Evolutionary conservation across 2,329 filamentous ascomycete species (phyloP), one percentile per base, ranked within the genome.

Genomic region (Aphanocladium album): DNA sequence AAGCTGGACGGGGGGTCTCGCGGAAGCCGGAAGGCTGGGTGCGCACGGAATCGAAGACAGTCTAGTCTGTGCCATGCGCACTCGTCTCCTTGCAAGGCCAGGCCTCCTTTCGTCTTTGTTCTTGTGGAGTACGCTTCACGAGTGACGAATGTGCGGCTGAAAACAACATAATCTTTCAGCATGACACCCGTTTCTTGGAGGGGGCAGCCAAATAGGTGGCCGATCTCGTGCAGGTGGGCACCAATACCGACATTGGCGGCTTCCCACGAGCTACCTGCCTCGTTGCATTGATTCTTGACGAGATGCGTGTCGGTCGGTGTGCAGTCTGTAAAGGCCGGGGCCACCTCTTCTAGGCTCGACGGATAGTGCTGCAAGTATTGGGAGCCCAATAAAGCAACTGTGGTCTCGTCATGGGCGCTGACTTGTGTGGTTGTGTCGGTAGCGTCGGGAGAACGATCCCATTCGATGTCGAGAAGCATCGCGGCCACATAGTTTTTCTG

Each of bases 171-270:
- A 72, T 96, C 93, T 60, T 90, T 83, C 55, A 92, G 79, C 93
- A 98, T 98, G 63, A 98, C 82, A n/a, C 95, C 93, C 30, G 80
- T 89, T 69, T 95, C 91, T 70, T 96, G 91, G 70, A 96, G 90
- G 11, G 91, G 91, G 66, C 91, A 96, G 54, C 93, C 93, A 66
- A 98, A 89, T 23, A 96, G 75, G 75, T 96, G 93, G 3, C 93
- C 93, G 0, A 89, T 89, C 74, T 97, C 92, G 73, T 96, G 93
- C 52, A 98, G 75, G 73, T 98, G 93, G 11, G 91, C 93, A 8
- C 93, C 93, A 65, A 98, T 96, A 33, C 93, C 93, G 63, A 96
- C 89, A 67, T 93, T 96, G 27, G 91, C 92, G n/a, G 92, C 87
- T 72, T 98, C 93, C 93, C 93, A 98, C 51, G 87, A 95, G 70